Conservation (phyloP, 192 early-diverging fungal species). For the Coemansia sp. region DNA sequence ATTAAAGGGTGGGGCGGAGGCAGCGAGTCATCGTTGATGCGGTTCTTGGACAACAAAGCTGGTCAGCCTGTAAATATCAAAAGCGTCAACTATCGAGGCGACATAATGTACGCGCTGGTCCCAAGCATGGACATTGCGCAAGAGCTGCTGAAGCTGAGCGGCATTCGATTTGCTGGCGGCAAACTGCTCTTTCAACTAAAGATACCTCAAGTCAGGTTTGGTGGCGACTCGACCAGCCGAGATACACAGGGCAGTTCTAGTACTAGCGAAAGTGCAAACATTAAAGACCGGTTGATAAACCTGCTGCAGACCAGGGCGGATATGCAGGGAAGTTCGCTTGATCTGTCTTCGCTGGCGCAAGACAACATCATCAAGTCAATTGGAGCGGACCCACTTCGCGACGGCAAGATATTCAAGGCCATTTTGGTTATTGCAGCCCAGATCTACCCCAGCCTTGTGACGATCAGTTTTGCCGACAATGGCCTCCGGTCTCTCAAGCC, state of each 20-base stretch:
- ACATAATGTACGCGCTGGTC: slow-evolving; percentile 47
- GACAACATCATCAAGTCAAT: slow-evolving; percentile 41
- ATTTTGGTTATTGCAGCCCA: slow-evolving; percentile 43
- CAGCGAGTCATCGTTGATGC: slow-evolving; percentile 32
- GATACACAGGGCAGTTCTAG: slow-evolving; percentile 11
- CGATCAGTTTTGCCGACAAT: slow-evolving; percentile 47
- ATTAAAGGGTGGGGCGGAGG: slow-evolving; percentile 52
- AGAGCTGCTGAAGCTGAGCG: slow-evolving; percentile 44
- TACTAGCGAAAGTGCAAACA: slow-evolving; percentile 25
- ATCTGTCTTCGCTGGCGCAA: slow-evolving; percentile 40
- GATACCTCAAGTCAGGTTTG: slow-evolving; percentile 43
- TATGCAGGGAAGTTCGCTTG: slow-evolving; percentile 40
- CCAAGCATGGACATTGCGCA: slow-evolving; percentile 38
- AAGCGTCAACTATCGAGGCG: slow-evolving; percentile 39
- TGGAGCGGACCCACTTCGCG: slow-evolving; percentile 41
- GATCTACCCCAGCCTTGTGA: slow-evolving; percentile 35
- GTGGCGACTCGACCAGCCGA: slow-evolving; percentile 17
- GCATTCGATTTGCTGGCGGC: slow-evolving; percentile 48
- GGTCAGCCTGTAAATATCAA: slow-evolving; percentile 29
- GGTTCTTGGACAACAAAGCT: slow-evolving; percentile 42
- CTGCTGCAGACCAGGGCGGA: slow-evolving; percentile 47
- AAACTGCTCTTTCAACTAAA: slow-evolving; percentile 48
- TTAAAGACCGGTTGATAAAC: slow-evolving; percentile 44
- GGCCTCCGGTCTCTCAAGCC: slow-evolving; percentile 39
- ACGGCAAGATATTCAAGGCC: slow-evolving; percentile 49